A percentile compares a stretch with the other conserved stretches of the same genome.
Evolutionary conservation across 2,329 filamentous ascomycete genomes (phyloP).

Genomic region (Chaetomium strumarium): DNA sequence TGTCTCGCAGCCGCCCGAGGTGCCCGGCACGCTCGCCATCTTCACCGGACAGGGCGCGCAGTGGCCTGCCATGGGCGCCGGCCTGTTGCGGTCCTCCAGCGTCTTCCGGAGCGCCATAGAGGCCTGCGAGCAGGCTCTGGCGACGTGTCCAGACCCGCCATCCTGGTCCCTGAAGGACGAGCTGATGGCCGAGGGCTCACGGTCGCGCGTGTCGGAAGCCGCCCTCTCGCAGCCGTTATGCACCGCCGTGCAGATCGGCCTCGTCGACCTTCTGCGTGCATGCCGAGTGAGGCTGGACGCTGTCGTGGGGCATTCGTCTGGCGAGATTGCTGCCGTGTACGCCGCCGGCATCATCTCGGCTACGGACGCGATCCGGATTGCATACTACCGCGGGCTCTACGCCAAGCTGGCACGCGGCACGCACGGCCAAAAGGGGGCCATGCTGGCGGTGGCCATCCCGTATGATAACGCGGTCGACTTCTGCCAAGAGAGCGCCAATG

Average conservation of each 20-base stretch:
- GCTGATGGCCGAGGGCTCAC: conserved; percentile 3
- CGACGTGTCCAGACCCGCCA: conserved; percentile 7
- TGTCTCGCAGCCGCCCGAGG: neutral
- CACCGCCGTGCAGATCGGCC: conserved; percentile 35
- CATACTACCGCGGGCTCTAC: conserved; percentile 40
- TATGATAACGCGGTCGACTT: conserved; percentile 32
- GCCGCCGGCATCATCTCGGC: conserved; percentile 39
- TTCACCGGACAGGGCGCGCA: conserved; percentile 32
- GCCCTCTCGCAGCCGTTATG: conserved; percentile 31
- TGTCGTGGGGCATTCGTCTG: conserved; percentile 44
- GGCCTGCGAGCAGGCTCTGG: neutral
- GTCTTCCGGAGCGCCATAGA: neutral
- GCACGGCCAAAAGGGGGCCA: conserved; percentile 32
- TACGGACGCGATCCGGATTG: conserved; percentile 37
- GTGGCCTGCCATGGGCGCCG: conserved; percentile 28
- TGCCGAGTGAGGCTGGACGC: conserved; percentile 30
- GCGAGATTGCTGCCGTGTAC: conserved; percentile 47
- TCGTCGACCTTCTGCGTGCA: conserved; percentile 34
- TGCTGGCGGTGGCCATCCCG: conserved; percentile 42
- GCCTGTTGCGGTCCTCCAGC: conserved; percentile 18
- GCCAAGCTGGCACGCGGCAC: conserved; percentile 7
- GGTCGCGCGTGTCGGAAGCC: conserved; percentile 18
- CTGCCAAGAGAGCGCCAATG: conserved; percentile 1
- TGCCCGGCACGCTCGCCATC: conserved; percentile 18
- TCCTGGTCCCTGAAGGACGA: conserved; percentile 15